A percentile compares a stretch with the other conserved stretches of the same genome.
These are phyloP conservation scores for Metschnikowia continentalis DNA, from an alignment of 805 yeast species.

Conservation along the genomic window DNA sequence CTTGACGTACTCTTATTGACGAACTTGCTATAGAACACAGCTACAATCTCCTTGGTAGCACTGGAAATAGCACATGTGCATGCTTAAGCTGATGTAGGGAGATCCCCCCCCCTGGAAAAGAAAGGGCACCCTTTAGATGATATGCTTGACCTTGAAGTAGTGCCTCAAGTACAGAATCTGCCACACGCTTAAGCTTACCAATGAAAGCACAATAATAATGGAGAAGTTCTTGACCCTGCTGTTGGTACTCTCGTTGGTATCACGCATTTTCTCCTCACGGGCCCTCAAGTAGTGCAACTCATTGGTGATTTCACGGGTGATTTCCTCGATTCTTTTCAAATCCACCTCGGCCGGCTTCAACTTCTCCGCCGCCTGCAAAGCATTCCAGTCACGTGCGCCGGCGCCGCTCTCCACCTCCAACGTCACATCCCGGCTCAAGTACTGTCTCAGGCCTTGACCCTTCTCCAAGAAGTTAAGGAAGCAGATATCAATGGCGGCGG, in stretches of 20 bases:
- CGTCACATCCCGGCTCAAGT: conserved; percentile 67
- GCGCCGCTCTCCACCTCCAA: conserved; percentile 94
- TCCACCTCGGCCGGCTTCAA: conserved; percentile 91
- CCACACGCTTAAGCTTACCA: conserved; percentile 83
- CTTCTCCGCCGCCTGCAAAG: conserved; percentile 86
- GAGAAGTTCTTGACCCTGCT: conserved; percentile 89
- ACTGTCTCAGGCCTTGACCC: conserved; percentile 28
- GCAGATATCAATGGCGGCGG: conserved; percentile 88
- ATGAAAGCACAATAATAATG: conserved; percentile 57
- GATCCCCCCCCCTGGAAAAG: too few species aligned
- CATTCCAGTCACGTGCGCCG: conserved; percentile 97
- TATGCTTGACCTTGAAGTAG: conserved; percentile 84
- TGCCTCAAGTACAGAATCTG: conserved; percentile 88
- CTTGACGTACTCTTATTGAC: too few species aligned
- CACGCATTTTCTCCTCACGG: conserved; percentile 91
- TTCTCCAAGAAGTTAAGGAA: conserved; percentile 57
- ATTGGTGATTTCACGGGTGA: conserved; percentile 72
- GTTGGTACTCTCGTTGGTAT: conserved; percentile 95
- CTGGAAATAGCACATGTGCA: too few species aligned
- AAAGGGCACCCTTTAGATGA: conserved; percentile 38
- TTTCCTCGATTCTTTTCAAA: conserved; percentile 79
- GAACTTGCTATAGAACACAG: not conserved
- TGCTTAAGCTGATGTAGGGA: too few species aligned
- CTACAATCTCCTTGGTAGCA: not conserved
- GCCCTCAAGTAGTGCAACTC: conserved; percentile 80